Percentiles rank a stretch among this genome's conserved stretches.
phyloP scores from a whole-genome alignment of 2,329 filamentous ascomycete species.

The Lasiodiplodia citricola region DNA sequence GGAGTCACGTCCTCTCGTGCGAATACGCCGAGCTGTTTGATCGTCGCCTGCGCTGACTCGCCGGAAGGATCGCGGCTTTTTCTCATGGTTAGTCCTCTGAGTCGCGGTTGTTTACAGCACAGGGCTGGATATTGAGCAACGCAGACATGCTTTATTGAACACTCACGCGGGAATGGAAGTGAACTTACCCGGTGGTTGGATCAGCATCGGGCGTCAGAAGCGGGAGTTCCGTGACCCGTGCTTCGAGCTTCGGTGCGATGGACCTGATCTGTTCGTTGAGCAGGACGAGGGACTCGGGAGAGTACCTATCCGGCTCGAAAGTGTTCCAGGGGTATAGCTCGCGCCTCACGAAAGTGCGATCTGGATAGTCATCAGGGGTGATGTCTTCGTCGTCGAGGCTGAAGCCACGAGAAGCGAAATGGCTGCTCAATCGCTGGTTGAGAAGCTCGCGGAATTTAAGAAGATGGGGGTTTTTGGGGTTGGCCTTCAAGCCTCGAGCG shows the following conservation, averaged over 20 bases:
- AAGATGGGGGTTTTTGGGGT: constrained; percentile 63
- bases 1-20: constrained; percentile 79
- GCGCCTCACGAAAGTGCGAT: constrained; percentile 70
- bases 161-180: not conserved
- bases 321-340: constrained; percentile 69
- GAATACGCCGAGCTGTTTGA: constrained; percentile 86
- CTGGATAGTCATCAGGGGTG: constrained; percentile 65
- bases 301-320: constrained; percentile 64
- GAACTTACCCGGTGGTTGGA: constrained; percentile 11
- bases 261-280: constrained; percentile 72
- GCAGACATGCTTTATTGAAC: constrained; percentile 19
- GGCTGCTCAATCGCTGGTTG: constrained; percentile 31
- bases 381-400: constrained; percentile 49
- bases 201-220: constrained; percentile 53
- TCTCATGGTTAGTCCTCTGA: constrained; percentile 1
- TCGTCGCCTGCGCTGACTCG: constrained; percentile 61
- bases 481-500: constrained; percentile 62
- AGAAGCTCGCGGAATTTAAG: constrained; percentile 61
- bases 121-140: not conserved
- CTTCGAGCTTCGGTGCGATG: constrained; percentile 81
- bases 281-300: constrained; percentile 61
- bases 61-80: constrained; percentile 38
- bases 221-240: constrained; percentile 77
- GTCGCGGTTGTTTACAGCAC: not conserved
- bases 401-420: constrained; percentile 35